Conservation (phyloP, 495 filamentous ascomycete species). For the Penicillium salamii region DNA sequence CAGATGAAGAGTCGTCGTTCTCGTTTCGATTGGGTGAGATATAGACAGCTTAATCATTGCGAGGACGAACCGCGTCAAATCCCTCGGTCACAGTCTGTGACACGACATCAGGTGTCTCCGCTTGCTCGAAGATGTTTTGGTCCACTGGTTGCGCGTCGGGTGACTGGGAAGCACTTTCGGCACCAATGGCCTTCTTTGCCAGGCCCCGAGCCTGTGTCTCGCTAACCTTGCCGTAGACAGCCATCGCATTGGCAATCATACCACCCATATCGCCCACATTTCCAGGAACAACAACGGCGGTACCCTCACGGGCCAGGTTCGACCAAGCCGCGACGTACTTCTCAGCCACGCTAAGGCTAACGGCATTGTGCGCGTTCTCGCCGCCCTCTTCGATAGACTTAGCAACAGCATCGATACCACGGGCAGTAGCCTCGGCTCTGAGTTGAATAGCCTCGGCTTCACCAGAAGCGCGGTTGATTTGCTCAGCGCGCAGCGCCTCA, state of each 20-base stretch:
- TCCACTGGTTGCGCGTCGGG: conserved; percentile 10
- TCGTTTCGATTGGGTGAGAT: conserved; percentile 2
- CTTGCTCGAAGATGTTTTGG: conserved; percentile 3
- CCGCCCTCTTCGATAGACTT: conserved; percentile 65
- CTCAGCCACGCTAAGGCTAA: conserved; percentile 87
- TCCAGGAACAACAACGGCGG: conserved; percentile 89
- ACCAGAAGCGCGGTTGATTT: conserved; percentile 87
- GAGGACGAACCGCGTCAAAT: conserved; percentile 51
- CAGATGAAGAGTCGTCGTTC: conserved; percentile 10
- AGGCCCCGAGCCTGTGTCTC: conserved; percentile 72
- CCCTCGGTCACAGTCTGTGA: conserved; percentile 32
- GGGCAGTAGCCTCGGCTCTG: conserved; percentile 80
- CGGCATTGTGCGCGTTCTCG: conserved; percentile 72
- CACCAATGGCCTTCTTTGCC: conserved; percentile 51
- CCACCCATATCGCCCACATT: conserved; percentile 96
- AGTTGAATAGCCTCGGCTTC: conserved; percentile 91
- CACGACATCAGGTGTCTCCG: background rate
- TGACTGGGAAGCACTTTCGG: conserved; percentile 12
- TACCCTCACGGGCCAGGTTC: conserved; percentile 88
- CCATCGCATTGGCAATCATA: conserved; percentile 96
- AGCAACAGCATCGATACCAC: conserved; percentile 83
- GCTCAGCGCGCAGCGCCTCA: conserved; percentile 84
- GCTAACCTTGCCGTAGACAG: conserved; percentile 91
- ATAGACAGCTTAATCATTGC: conserved; percentile 26
- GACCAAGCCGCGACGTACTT: conserved; percentile 97